Evolutionary conservation across 2,329 filamentous ascomycete genomes (phyloP).

Genomic region (Fusarium palustre): DNA sequence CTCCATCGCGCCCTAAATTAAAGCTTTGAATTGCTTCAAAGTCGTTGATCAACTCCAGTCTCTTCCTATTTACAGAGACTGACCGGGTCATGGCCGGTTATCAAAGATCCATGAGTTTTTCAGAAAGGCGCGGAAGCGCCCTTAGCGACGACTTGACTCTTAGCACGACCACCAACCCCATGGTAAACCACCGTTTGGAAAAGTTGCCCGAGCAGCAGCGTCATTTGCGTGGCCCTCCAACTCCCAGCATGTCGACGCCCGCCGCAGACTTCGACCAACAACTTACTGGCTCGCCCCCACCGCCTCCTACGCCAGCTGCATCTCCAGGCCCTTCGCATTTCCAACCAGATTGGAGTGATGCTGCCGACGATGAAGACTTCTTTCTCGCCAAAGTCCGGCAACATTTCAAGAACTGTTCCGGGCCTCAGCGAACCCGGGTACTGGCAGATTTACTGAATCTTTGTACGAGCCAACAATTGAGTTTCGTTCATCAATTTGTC

Average conservation of each 20-base stretch:
- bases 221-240: constrained; percentile 69
- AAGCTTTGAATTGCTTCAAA: constrained; percentile 12
- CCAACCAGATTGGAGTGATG: constrained; percentile 79
- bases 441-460: constrained; percentile 90
- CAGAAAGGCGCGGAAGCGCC: constrained; percentile 69
- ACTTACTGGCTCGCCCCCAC: constrained; percentile 70
- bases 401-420: constrained; percentile 82
- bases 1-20: constrained; percentile 29
- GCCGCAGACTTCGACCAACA: constrained; percentile 72
- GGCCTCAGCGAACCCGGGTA: constrained; percentile 81
- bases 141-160: constrained; percentile 69
- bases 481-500: constrained; percentile 96
- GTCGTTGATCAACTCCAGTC: constrained; percentile 13
- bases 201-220: constrained; percentile 58
- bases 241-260: constrained; percentile 74
- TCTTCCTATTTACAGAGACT: constrained; percentile 29
- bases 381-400: constrained; percentile 83
- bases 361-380: constrained; percentile 83
- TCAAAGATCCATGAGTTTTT: constrained; percentile 67
- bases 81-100: constrained; percentile 52
- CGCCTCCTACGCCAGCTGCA: constrained; percentile 73
- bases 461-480: constrained; percentile 94
- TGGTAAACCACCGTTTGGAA: constrained; percentile 62
- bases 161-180: constrained; percentile 59
- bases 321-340: constrained; percentile 72